These are phyloP conservation scores for Leishmania lainsoni DNA, from an alignment of 208 protist genomes.

Conservation along the genomic window DNA sequence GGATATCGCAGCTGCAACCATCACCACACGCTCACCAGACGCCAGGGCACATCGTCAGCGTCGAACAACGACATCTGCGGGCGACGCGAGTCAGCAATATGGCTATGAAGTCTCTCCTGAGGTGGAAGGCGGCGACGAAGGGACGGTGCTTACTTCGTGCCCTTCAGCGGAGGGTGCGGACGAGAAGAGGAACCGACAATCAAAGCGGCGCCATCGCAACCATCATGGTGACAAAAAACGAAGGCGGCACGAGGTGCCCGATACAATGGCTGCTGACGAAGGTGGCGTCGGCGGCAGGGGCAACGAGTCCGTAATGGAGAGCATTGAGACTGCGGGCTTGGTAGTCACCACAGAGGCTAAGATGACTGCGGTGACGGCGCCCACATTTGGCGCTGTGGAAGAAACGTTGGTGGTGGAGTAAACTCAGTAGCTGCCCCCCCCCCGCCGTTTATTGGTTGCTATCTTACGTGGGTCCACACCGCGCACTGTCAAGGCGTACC, in stretches of 20 bases:
- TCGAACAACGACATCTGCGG: not conserved
- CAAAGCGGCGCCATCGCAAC: conserved; percentile 17
- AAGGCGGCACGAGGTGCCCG: conserved; percentile 1
- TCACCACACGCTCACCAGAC: not conserved
- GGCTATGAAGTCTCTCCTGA: not conserved
- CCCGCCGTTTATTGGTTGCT: not conserved
- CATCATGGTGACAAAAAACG: conserved; percentile 10
- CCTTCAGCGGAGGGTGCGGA: not conserved
- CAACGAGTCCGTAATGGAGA: not conserved
- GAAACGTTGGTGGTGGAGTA: conserved; percentile 18
- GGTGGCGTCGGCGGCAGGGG: not conserved
- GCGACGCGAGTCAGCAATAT: not conserved
- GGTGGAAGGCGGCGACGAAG: not conserved
- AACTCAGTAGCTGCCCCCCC: not conserved
- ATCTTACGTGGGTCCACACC: not conserved
- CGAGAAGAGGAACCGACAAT: not conserved
- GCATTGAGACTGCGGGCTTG: not conserved
- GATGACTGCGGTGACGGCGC: not conserved
- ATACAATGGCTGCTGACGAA: not conserved
- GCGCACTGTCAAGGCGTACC: not conserved
- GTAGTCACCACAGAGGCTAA: not conserved
- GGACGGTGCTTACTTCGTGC: not conserved
- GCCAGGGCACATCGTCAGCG: not conserved
- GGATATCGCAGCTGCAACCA: not conserved
- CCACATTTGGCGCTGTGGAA: not conserved